A percentile compares a stretch with the other conserved stretches of the same genome.
Evolutionary conservation across 495 filamentous ascomycete species (phyloP).

Genomic region (Penicillium soppii): DNA sequence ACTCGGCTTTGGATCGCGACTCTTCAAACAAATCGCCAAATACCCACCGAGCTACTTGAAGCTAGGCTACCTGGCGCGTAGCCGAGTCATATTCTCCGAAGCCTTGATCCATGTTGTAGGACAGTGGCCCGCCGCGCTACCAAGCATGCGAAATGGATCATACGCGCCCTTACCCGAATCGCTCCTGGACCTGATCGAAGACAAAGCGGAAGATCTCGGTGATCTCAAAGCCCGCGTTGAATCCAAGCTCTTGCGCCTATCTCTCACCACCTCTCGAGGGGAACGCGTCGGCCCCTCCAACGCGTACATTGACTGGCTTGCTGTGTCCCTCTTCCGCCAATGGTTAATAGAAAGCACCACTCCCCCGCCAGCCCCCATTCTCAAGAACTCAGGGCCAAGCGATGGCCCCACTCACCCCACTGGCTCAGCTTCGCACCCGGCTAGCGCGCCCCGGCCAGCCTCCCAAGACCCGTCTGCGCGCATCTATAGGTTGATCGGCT

Average conservation of each 20-base stretch:
- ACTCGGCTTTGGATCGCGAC: constrained; percentile 79
- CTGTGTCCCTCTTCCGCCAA: constrained; percentile 78
- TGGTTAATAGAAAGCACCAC: constrained; percentile 88
- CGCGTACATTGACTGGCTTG: constrained; percentile 84
- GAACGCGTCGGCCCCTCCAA: constrained; percentile 77
- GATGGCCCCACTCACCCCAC: constrained; percentile 19
- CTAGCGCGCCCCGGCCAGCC: constrained; percentile 18
- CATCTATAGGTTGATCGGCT: constrained; percentile 71
- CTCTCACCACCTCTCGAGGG: constrained; percentile 72
- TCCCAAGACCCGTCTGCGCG: constrained; percentile 48
- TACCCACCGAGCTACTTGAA: constrained; percentile 90
- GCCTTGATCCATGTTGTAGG: constrained; percentile 89
- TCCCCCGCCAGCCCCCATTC: constrained; percentile 56
- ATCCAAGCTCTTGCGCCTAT: constrained; percentile 74
- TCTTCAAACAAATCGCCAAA: constrained; percentile 93
- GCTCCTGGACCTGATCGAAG: constrained; percentile 84
- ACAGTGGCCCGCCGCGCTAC: constrained; percentile 78
- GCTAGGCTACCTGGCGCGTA: constrained; percentile 79
- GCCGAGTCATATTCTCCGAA: constrained; percentile 84
- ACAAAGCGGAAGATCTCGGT: constrained; percentile 83
- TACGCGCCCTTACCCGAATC: constrained; percentile 59
- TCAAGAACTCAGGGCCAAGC: constrained; percentile 35
- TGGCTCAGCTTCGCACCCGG: constrained; percentile 26
- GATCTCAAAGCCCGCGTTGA: constrained; percentile 68
- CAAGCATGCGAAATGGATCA: constrained; percentile 65